Conservation (phyloP, 1,139 yeast genomes). For the Diutina sp. region DNA sequence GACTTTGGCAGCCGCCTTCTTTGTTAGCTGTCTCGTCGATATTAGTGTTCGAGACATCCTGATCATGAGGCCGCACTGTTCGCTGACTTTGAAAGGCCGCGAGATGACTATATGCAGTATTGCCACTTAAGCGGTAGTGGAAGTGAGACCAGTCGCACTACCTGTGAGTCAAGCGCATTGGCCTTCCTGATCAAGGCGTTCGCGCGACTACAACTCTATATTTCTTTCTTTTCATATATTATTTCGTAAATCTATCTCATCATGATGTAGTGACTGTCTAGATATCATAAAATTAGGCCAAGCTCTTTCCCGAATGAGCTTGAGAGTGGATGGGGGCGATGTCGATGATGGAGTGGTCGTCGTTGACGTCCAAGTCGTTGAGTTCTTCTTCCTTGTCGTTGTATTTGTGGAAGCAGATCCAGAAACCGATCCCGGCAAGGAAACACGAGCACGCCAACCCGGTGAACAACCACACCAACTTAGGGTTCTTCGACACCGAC, state of each 20-base stretch:
- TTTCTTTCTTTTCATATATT: not conserved
- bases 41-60: not conserved
- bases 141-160: too few species aligned
- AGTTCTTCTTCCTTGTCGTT: conserved; percentile 48
- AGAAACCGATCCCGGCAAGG: conserved; percentile 49
- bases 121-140: not conserved
- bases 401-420: conserved; percentile 44
- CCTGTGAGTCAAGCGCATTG: too few species aligned
- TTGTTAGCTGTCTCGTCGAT: not conserved
- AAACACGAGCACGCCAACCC: conserved; percentile 50
- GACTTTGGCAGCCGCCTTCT: not conserved
- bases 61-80: not conserved
- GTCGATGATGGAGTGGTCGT: conserved; percentile 2
- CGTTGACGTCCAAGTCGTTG: conserved; percentile 37
- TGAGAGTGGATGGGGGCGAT: conserved; percentile 1
- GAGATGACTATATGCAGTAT: not conserved
- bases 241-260: not conserved
- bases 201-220: not conserved
- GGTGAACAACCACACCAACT: conserved; percentile 53
- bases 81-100: not conserved
- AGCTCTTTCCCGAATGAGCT: not conserved
- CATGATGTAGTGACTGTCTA: not conserved
- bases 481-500: conserved; percentile 30
- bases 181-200: too few species aligned
- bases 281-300: not conserved